A percentile compares a stretch with the other conserved stretches of the same genome.
phyloP scores from a whole-genome alignment of 345 rosid species.

The Melaleuca quinquenervia region DNA sequence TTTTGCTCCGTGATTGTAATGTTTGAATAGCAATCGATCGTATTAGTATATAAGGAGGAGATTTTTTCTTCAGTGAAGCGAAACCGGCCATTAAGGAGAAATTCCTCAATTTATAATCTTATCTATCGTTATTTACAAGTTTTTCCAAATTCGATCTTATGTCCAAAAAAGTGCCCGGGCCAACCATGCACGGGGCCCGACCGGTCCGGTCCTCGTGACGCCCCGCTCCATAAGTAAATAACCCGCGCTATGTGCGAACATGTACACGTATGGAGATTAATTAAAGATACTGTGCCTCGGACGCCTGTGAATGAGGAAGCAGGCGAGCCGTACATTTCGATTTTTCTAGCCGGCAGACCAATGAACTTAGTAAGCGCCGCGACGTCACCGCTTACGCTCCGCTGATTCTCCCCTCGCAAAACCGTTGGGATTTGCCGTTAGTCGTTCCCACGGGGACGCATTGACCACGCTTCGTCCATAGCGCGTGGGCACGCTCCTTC shows the following conservation, averaged over 20 bases:
- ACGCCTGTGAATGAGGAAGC: not conserved
- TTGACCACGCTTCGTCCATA: not conserved
- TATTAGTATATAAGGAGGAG: not conserved
- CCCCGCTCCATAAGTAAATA: rapidly evolving
- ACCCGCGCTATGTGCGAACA: rapidly evolving
- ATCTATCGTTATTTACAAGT: too few species aligned
- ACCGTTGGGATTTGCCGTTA: not conserved
- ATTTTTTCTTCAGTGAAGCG: not conserved
- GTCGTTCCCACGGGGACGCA: not conserved
- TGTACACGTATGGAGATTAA: not conserved
- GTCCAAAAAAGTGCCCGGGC: not conserved
- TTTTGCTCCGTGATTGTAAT: rapidly evolving
- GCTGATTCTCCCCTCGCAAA: not conserved
- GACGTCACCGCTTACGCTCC: not conserved
- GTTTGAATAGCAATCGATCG: not conserved
- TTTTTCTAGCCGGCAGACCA: not conserved
- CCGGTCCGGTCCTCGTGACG: too few species aligned
- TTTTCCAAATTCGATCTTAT: not conserved
- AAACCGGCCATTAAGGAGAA: not conserved
- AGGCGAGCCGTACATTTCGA: not conserved
- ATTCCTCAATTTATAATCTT: not conserved
- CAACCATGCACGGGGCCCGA: too few species aligned
- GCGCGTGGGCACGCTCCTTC: not conserved
- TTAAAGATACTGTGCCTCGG: not conserved
- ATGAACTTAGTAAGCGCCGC: not conserved